These are phyloP conservation scores for Boletellus sp. DNA, from an alignment of 768 basidiomycete genomes.

Conservation along the genomic window DNA sequence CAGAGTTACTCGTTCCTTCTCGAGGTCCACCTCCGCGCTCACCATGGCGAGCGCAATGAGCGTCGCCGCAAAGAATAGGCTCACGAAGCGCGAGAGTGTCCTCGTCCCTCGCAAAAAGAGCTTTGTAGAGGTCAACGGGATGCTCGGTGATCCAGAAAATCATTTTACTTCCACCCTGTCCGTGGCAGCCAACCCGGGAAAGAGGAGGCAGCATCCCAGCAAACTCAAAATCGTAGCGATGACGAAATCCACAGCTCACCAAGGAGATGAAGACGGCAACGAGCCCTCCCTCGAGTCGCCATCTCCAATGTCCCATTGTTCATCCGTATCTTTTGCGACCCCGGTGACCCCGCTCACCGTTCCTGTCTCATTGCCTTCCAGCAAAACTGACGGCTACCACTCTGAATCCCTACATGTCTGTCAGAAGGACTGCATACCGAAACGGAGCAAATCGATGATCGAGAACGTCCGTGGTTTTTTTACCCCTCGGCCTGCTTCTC, in stretches of 20 bases:
- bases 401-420: slow-evolving; percentile 27
- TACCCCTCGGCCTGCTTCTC: slow-evolving; percentile 43
- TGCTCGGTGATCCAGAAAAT: slow-evolving; percentile 16
- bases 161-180: neutral
- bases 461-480: slow-evolving; percentile 63
- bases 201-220: slow-evolving; percentile 24
- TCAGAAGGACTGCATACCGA: slow-evolving; percentile 31
- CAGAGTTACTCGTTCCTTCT: slow-evolving; percentile 42
- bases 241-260: slow-evolving; percentile 17
- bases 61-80: slow-evolving; percentile 49
- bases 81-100: slow-evolving; percentile 68
- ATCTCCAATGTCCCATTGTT: slow-evolving; percentile 40
- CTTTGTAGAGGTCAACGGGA: slow-evolving; percentile 32
- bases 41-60: slow-evolving; percentile 56
- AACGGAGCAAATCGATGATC: slow-evolving; percentile 52
- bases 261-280: slow-evolving; percentile 22
- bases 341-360: slow-evolving; percentile 22
- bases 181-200: slow-evolving; percentile 8
- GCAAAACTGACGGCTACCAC: slow-evolving; percentile 12
- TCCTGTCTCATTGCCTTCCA: slow-evolving; percentile 12
- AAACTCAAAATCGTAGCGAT: slow-evolving; percentile 29
- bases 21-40: slow-evolving; percentile 56
- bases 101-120: slow-evolving; percentile 60
- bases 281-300: slow-evolving; percentile 29
- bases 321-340: slow-evolving; percentile 29